Percentiles rank a stretch among this genome's conserved stretches.
These are phyloP conservation scores for Hypoxylon fragiforme DNA, from an alignment of 495 filamentous ascomycete genomes.

Conservation along the genomic window DNA sequence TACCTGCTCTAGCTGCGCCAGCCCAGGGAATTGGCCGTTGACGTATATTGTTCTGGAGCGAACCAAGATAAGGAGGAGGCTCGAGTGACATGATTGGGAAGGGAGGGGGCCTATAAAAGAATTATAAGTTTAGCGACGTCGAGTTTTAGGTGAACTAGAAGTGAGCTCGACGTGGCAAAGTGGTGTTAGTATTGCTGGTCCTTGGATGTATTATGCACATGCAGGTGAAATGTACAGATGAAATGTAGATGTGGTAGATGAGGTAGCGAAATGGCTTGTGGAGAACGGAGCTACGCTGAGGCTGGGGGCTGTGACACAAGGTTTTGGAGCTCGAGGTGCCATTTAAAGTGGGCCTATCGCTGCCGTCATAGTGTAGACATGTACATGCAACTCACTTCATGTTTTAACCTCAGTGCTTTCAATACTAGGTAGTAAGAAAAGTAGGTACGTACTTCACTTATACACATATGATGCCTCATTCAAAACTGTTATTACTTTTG, in stretches of 20 bases:
- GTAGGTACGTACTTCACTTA: too few relatives aligned
- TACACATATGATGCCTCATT: too few relatives aligned
- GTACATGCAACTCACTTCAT: too few relatives aligned
- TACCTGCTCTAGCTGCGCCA: constrained; percentile 89
- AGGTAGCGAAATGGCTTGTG: too few relatives aligned
- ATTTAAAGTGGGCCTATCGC: constrained; percentile 19
- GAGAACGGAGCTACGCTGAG: constrained; percentile 8
- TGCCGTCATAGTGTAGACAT: constrained; percentile 18
- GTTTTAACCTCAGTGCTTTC: too few relatives aligned
- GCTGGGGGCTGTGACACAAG: constrained; percentile 11
- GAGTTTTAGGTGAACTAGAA: constrained; percentile 5
- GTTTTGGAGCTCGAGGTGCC: constrained; percentile 8
- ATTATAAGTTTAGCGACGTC: background rate
- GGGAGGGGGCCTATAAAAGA: background rate
- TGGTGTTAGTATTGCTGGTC: background rate
- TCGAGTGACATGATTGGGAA: constrained; percentile 77
- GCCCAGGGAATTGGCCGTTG: constrained; percentile 96
- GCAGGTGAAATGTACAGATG: background rate
- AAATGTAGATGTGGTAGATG: background rate
- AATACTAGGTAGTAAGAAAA: too few relatives aligned
- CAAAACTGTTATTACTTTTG: too few relatives aligned
- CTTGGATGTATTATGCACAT: background rate
- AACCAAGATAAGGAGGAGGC: constrained; percentile 84
- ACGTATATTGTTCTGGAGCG: constrained; percentile 93
- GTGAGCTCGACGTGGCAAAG: constrained; percentile 12